A percentile compares a stretch with the other conserved stretches of the same genome.
phyloP scores from a whole-genome alignment of 1,284 basidiomycete species.

The Boletellus deceptivus region DNA sequence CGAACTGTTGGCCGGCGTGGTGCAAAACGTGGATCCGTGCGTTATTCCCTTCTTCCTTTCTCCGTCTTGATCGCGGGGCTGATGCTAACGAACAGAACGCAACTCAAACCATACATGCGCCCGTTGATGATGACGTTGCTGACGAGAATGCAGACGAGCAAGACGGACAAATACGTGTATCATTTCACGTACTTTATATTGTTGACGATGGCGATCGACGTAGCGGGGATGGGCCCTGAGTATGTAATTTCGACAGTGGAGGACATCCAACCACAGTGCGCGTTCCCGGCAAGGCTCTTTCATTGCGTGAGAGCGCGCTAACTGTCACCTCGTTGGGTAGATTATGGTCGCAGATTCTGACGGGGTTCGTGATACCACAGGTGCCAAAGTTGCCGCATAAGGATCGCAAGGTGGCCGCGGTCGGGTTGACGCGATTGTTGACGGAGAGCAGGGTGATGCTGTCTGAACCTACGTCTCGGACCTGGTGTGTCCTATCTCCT shows the following conservation, averaged over 20 bases:
- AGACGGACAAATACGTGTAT: conserved; percentile 89
- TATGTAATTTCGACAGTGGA: conserved; percentile 78
- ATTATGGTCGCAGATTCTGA: conserved; percentile 82
- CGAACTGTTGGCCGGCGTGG: conserved; percentile 81
- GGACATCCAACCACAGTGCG: conserved; percentile 79
- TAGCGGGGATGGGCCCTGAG: conserved; percentile 74
- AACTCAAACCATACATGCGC: conserved; percentile 74
- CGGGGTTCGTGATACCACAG: conserved; percentile 80
- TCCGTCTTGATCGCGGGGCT: neutral
- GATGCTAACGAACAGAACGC: conserved; percentile 43
- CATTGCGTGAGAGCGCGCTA: neutral
- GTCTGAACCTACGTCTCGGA: conserved; percentile 55
- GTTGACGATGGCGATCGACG: conserved; percentile 73
- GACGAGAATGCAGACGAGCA: conserved; percentile 83
- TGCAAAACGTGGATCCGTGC: conserved; percentile 71
- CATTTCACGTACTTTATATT: conserved; percentile 80
- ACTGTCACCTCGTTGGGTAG: conserved; percentile 38
- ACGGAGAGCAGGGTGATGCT: conserved; percentile 73
- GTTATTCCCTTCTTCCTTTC: neutral
- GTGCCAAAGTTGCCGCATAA: conserved; percentile 76
- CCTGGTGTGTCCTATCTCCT: conserved; percentile 58
- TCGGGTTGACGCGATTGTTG: conserved; percentile 83
- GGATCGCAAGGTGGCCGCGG: conserved; percentile 80
- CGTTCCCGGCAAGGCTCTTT: neutral
- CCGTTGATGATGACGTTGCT: conserved; percentile 81